phyloP scores from a whole-genome alignment of 768 basidiomycete genomes.

The Pulveroboletus sp. region DNA sequence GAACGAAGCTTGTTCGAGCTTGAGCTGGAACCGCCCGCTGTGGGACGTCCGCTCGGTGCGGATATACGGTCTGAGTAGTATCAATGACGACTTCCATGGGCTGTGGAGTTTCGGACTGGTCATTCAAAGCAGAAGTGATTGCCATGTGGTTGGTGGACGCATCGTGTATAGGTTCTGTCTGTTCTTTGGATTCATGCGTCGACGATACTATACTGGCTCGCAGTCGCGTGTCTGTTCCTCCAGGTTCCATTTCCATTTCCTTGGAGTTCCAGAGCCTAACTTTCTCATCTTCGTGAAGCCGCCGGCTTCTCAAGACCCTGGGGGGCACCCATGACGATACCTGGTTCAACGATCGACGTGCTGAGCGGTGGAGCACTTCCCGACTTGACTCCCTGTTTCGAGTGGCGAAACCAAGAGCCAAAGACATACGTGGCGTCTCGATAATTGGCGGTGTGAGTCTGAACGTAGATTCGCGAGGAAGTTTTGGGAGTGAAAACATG shows the following conservation, averaged over 20 bases:
- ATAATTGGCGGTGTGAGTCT: conserved; percentile 18
- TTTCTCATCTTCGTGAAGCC: conserved; percentile 23
- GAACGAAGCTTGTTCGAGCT: neutral
- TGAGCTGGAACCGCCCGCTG: neutral
- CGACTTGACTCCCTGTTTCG: conserved; percentile 7
- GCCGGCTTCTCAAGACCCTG: conserved; percentile 25
- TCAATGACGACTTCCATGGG: conserved; percentile 7
- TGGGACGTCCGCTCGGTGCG: neutral
- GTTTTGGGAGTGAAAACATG: conserved; percentile 21
- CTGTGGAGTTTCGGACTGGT: conserved; percentile 1
- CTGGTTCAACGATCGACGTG: conserved; percentile 22
- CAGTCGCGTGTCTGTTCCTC: neutral
- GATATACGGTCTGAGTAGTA: conserved; percentile 1
- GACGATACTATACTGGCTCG: conserved; percentile 2
- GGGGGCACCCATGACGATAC: conserved; percentile 39
- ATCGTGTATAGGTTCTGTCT: conserved; percentile 4
- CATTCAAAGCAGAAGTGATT: conserved; percentile 6
- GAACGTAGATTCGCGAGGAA: conserved; percentile 24
- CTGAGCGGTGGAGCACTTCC: conserved; percentile 12
- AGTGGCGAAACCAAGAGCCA: conserved; percentile 2
- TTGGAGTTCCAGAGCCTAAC: conserved; percentile 34
- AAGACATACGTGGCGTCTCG: conserved; percentile 27
- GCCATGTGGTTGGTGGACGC: conserved; percentile 1
- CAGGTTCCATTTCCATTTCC: conserved; percentile 16
- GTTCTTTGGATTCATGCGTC: conserved; percentile 7